These are phyloP conservation scores for Talaromyces ruber DNA, from an alignment of 495 filamentous ascomycete species.

Conservation along the genomic window DNA sequence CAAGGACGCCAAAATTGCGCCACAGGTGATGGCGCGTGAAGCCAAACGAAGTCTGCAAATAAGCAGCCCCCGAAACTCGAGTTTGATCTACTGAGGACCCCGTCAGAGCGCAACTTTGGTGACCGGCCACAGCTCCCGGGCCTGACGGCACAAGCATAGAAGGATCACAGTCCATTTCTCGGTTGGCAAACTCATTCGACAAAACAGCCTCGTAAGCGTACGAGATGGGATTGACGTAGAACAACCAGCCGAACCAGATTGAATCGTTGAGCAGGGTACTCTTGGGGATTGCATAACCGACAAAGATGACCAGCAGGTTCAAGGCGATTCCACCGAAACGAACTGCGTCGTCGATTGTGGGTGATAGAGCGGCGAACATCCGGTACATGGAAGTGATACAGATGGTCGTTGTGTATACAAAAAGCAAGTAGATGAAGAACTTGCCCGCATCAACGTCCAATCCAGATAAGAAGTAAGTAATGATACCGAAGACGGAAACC, in stretches of 20 bases:
- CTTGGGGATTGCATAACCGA: slow-evolving; percentile 71
- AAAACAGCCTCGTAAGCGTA: slow-evolving; percentile 69
- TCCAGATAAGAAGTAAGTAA: slow-evolving; percentile 62
- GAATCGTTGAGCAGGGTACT: slow-evolving; percentile 49
- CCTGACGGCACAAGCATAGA: slow-evolving; percentile 49
- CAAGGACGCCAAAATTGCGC: slow-evolving; percentile 72
- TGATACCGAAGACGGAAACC: slow-evolving; percentile 53
- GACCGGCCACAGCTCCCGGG: slow-evolving; percentile 34
- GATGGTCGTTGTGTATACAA: slow-evolving; percentile 61
- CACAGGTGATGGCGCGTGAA: slow-evolving; percentile 62
- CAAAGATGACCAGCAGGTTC: slow-evolving; percentile 65
- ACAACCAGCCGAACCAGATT: slow-evolving; percentile 78
- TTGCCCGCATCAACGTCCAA: slow-evolving; percentile 58
- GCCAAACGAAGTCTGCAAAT: slow-evolving; percentile 44
- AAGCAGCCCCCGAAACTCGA: slow-evolving; percentile 49
- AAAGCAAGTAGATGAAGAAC: slow-evolving; percentile 66
- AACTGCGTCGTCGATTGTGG: slow-evolving; percentile 64
- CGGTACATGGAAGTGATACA: slow-evolving; percentile 62
- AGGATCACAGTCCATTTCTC: slow-evolving; percentile 51
- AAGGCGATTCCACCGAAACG: slow-evolving; percentile 61
- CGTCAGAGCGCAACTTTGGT: slow-evolving; percentile 55
- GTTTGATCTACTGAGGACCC: slow-evolving; percentile 40
- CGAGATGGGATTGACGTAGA: slow-evolving; percentile 63
- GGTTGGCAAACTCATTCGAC: slow-evolving; percentile 57
- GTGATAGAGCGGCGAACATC: slow-evolving; percentile 68